Evolutionary conservation across 2,329 filamentous ascomycete species (phyloP).

Genomic region (Microsporum canis): DNA sequence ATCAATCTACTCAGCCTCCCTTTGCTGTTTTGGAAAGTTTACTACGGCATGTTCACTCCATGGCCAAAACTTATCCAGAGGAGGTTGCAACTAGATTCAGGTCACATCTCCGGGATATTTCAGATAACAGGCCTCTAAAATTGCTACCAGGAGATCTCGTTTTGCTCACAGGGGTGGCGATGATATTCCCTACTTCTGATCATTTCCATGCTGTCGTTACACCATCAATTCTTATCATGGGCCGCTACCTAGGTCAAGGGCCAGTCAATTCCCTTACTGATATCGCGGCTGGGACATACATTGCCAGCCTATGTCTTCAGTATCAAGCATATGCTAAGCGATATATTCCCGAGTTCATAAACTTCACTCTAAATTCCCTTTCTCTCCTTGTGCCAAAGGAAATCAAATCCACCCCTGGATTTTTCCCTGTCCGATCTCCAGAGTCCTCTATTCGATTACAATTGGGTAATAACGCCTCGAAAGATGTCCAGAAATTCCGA

Average conservation of each 20-base stretch:
- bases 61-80: constrained; percentile 73
- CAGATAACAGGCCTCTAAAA: constrained; percentile 42
- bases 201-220: constrained; percentile 95
- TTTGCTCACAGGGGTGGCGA: constrained; percentile 69
- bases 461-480: constrained; percentile 29
- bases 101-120: constrained; percentile 50
- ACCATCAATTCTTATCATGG: constrained; percentile 75
- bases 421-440: constrained; percentile 52
- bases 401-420: constrained; percentile 37
- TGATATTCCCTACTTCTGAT: constrained; percentile 87
- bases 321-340: constrained; percentile 77
- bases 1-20: constrained; percentile 41
- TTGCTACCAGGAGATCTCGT: constrained; percentile 60
- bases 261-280: constrained; percentile 55
- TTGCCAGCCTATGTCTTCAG: constrained; percentile 66
- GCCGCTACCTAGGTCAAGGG: constrained; percentile 69
- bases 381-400: constrained; percentile 52
- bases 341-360: constrained; percentile 79
- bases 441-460: constrained; percentile 20
- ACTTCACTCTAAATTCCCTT: constrained; percentile 67
- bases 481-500: constrained; percentile 41
- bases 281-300: constrained; percentile 61
- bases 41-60: constrained; percentile 81
- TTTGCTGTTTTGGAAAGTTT: constrained; percentile 65
- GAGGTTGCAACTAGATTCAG: constrained; percentile 70